Conservation (phyloP, 495 filamentous ascomycete species). For the Pseudotulostoma volvatum region DNA sequence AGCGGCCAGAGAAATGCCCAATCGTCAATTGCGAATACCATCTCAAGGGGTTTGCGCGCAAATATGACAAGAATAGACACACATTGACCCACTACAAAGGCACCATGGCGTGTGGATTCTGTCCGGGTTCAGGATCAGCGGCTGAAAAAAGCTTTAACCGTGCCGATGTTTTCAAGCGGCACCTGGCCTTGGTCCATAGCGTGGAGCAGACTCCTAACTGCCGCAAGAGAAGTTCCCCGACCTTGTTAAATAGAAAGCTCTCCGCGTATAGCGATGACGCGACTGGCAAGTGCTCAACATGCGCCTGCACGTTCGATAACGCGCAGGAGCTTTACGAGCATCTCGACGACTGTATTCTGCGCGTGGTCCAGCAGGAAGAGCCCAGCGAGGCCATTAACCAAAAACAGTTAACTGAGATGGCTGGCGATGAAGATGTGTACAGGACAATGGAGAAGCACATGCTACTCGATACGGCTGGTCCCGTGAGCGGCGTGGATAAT, state of each 20-base stretch:
- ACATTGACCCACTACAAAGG: neutral
- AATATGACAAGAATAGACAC: neutral
- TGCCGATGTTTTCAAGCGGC: neutral
- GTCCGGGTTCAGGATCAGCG: neutral
- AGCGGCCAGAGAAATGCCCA: neutral
- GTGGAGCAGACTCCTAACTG: neutral
- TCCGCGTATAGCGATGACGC: neutral
- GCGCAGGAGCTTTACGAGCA: neutral
- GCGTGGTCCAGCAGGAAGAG: neutral
- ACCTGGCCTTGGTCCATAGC: neutral
- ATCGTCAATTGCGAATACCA: neutral
- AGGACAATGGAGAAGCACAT: slow-evolving; percentile 72
- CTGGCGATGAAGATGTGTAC: slow-evolving; percentile 64
- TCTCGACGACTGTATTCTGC: neutral
- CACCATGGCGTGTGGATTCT: neutral
- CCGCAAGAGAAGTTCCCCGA: neutral
- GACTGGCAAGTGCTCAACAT: neutral
- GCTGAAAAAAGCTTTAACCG: neutral
- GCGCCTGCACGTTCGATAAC: neutral
- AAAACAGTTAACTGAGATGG: slow-evolving; percentile 37
- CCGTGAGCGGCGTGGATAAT: slow-evolving; percentile 20
- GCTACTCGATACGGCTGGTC: slow-evolving; percentile 42
- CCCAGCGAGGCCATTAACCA: neutral
- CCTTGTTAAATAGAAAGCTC: neutral
- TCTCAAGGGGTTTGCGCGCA: neutral